Percentiles rank a stretch among this genome's conserved stretches.
Evolutionary conservation across 768 basidiomycete genomes (phyloP).

Genomic region (Kwoniella sp.): DNA sequence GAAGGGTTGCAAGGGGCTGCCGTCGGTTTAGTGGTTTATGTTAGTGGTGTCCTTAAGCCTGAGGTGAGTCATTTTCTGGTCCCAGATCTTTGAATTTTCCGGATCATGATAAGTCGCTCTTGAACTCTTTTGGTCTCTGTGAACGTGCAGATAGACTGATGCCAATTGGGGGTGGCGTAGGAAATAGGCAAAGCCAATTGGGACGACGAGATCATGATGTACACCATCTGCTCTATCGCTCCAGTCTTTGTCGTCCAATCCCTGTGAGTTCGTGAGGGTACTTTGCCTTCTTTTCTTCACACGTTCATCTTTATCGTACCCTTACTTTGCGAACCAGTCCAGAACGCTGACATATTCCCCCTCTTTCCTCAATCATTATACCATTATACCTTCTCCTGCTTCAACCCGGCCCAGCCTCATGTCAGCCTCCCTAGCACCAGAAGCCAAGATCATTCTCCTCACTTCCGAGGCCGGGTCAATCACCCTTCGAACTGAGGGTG

Average conservation of each 20-base stretch:
- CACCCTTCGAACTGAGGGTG: conserved; percentile 58
- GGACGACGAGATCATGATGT: conserved; percentile 60
- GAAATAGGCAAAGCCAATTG: conserved; percentile 57
- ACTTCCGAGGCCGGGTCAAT: conserved; percentile 61
- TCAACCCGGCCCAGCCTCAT: conserved; percentile 17
- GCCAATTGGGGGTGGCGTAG: conserved; percentile 21
- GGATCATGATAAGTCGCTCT: not conserved
- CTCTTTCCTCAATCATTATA: no score
- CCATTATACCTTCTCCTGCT: no score
- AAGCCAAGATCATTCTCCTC: conserved; percentile 59
- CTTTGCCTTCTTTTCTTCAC: no score
- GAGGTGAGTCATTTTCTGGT: conserved; percentile 56
- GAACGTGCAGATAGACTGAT: conserved; percentile 10
- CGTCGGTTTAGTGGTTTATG: conserved; percentile 57
- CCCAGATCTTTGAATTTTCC: no score
- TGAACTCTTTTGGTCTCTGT: no score
- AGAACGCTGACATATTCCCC: no score
- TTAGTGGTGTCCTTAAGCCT: conserved; percentile 58
- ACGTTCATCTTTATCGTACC: no score
- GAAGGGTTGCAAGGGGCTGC: conserved; percentile 53
- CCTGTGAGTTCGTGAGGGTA: conserved; percentile 21
- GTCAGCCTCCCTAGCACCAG: conserved; percentile 42
- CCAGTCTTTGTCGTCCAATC: conserved; percentile 52
- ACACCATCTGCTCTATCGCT: conserved; percentile 59
- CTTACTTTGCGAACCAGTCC: no score